A percentile compares a stretch with the other conserved stretches of the same genome.
Evolutionary conservation across 352 stramenopile species (phyloP).

Genomic region (Globisporangium lucens): DNA sequence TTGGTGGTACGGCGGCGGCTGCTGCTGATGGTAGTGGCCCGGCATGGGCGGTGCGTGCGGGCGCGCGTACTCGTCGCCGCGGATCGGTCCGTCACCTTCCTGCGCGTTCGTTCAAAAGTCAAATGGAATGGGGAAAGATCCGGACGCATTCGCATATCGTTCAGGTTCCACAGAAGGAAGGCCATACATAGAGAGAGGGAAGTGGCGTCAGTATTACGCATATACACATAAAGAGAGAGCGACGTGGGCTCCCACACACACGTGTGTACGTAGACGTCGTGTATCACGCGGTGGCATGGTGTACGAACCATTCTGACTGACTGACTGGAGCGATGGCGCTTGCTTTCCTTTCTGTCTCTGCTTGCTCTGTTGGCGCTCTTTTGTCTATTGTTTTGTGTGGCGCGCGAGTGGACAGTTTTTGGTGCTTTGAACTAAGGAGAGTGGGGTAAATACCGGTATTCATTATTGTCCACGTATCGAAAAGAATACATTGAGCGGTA

Average conservation of each 20-base stretch:
- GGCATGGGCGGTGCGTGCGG: conserved; percentile 26
- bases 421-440: neutral
- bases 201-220: neutral
- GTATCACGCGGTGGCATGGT: neutral
- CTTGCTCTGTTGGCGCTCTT: neutral
- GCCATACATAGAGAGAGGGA: neutral
- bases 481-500: no score
- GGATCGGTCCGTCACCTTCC: conserved; percentile 6
- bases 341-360: neutral
- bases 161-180: neutral
- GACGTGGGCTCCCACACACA: neutral
- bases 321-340: neutral
- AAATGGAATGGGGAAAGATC: neutral
- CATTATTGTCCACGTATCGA: no score
- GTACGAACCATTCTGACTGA: neutral
- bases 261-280: neutral
- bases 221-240: neutral
- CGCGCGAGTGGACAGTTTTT: neutral
- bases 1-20: conserved; percentile 16
- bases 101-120: neutral
- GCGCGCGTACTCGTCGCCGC: conserved; percentile 7
- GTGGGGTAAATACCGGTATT: neutral
- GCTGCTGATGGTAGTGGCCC: conserved; percentile 10
- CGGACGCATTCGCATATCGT: neutral
- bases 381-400: neutral